Evolutionary conservation across 495 filamentous ascomycete species (phyloP).

Genomic region (Neurospora sp.): DNA sequence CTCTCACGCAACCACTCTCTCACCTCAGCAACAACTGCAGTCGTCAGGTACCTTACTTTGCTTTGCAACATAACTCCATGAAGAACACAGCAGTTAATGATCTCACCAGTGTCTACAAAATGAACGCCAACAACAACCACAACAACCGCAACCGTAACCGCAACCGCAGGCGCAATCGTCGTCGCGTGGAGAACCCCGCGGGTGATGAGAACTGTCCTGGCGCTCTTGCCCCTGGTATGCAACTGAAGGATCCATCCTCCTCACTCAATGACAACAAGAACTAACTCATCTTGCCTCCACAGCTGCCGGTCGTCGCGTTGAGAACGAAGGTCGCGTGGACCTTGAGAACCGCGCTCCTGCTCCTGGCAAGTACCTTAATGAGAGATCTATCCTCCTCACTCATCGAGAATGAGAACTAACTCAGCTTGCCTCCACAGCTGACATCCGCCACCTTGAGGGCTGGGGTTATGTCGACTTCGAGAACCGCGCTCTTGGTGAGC

Average conservation of each 20-base stretch:
- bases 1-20: neutral
- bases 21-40: neutral
- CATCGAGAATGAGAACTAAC: neutral
- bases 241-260: neutral
- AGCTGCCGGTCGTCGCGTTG: no score
- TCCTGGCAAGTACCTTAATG: no score
- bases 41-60: neutral
- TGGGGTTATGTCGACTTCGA: neutral
- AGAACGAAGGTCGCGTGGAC: no score
- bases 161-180: neutral
- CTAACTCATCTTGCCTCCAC: neutral
- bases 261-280: neutral
- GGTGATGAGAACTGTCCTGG: neutral
- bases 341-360: no score
- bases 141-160: neutral
- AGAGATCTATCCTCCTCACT: neutral
- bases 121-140: neutral
- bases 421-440: neutral
- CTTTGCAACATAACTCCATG: neutral
- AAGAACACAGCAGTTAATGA: neutral
- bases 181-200: neutral
- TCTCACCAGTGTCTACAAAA: neutral
- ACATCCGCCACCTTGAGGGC: neutral
- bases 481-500: neutral
- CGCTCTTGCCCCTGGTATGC: neutral